phyloP scores from a whole-genome alignment of 2,329 filamentous ascomycete species.

The Cyphellophora attinorum region DNA sequence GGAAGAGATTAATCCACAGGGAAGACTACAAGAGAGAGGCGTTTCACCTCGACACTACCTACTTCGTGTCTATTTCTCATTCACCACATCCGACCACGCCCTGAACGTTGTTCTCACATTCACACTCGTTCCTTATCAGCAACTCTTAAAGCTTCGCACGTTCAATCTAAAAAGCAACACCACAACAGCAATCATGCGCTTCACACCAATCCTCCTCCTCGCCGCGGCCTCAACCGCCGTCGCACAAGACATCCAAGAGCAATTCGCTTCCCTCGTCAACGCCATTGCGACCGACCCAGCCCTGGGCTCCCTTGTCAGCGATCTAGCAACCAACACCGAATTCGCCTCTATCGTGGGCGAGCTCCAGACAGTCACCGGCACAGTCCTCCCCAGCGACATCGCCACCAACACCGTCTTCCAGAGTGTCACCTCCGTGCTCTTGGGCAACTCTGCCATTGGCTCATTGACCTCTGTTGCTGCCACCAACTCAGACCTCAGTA shows the following conservation, averaged over 20 bases:
- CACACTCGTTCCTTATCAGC: background rate
- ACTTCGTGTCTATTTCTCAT: too few relatives aligned
- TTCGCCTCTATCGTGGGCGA: too few relatives aligned
- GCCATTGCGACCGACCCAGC: slow-evolving; percentile 27
- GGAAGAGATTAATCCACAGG: too few relatives aligned
- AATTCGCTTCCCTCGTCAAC: slow-evolving; percentile 39
- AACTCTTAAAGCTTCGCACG: background rate
- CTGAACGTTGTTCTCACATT: background rate
- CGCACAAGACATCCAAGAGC: slow-evolving; percentile 12
- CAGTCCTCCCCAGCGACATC: background rate
- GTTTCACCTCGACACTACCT: too few relatives aligned
- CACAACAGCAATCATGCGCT: slow-evolving; percentile 4
- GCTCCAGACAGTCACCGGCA: too few relatives aligned
- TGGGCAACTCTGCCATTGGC: background rate
- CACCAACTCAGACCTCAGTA: background rate
- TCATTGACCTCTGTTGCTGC: background rate
- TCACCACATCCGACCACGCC: background rate
- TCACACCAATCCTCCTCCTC: slow-evolving; percentile 5
- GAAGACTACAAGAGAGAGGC: too few relatives aligned
- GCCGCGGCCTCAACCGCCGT: slow-evolving; percentile 1
- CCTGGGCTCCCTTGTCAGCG: slow-evolving; percentile 1
- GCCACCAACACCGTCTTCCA: background rate
- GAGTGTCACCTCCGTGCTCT: background rate
- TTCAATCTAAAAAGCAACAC: background rate
- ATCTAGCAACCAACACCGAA: background rate